Evolutionary conservation across 1,284 basidiomycete species (phyloP), one percentile per base, ranked within the genome.

Genomic region (Ceratorhiza oryzae-sativae): DNA sequence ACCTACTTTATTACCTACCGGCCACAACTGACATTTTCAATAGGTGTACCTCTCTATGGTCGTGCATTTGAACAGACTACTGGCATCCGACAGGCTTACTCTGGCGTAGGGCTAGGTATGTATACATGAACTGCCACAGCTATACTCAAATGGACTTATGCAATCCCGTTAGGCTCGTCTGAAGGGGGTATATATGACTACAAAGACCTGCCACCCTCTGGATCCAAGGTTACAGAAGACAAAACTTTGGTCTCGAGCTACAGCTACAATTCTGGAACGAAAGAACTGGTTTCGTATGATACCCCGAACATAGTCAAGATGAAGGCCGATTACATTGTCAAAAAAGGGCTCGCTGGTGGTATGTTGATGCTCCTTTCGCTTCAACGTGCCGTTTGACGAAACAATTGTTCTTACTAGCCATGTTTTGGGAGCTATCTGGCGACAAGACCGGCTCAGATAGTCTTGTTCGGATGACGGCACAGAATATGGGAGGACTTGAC

Each of bases 41-140:
- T 55, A 90, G 90, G 91, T 20, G 89, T 95, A 77, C 94, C 94
- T 1, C 81, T 94, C 1, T 95, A 95, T 77, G 94, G 94, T 0
- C 88, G 92, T 72, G 89, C 90, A 0, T 97, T 97, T 80, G 32
- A 51, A 46, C n/a, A 59, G 93, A 0, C 51, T 23, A 79, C 80
- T 51, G 94, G 94, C 0, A 85, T 94, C 42, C 92, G 93, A 5
- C 79, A 85, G 56, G 79, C 92, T 1, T 98, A 89, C 83, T 86
- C 79, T 58, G 92, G 93, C 39, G 86, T 93, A 71, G 93, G 93
- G 1, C 87, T 90, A 36, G 90, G 91, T 10, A 88, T 87, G 0
- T 86, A 85, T 75, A 23, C n/a, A n/a, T n/a, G n/a, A 49, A 32
- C 79, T 77, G 79, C 79, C 13, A 80, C 63, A 79, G 80, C 65